These are phyloP conservation scores for Puccinia hordei DNA, from an alignment of 1,284 basidiomycete species.

Conservation along the genomic window DNA sequence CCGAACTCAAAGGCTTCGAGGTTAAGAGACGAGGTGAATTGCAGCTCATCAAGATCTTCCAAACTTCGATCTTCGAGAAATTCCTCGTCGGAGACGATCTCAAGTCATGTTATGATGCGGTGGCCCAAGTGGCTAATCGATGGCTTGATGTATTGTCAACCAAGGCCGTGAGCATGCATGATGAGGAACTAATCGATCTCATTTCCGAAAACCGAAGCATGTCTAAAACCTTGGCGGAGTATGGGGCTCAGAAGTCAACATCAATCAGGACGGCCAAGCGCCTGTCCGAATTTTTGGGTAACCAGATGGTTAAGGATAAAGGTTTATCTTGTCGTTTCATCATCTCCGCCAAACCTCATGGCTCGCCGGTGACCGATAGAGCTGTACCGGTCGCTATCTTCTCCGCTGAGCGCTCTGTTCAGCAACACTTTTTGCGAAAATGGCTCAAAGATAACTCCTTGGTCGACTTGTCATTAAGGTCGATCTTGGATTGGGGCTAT, in stretches of 20 bases:
- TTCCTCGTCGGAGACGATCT: constrained; percentile 90
- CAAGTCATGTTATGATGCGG: constrained; percentile 91
- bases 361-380: constrained; percentile 93
- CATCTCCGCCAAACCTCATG: constrained; percentile 89
- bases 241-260: constrained; percentile 94
- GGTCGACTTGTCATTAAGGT: constrained; percentile 84
- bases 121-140: constrained; percentile 89
- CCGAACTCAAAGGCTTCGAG: constrained; percentile 98
- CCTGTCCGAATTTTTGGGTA: constrained; percentile 93
- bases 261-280: constrained; percentile 95
- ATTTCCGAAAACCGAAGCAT: constrained; percentile 99
- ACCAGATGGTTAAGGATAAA: constrained; percentile 99
- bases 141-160: constrained; percentile 96
- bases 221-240: constrained; percentile 95
- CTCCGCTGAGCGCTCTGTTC: constrained; percentile 87
- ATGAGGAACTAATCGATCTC: constrained; percentile 93
- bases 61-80: constrained; percentile 96
- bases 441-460: constrained; percentile 95
- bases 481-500: constrained; percentile 97
- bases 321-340: constrained; percentile 98
- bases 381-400: constrained; percentile 99
- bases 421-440: constrained; percentile 85
- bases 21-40: constrained; percentile 97
- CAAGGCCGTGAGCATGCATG: constrained; percentile 77
- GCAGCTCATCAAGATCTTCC: constrained; percentile 99